Evolutionary conservation across 2,329 filamentous ascomycete genomes (phyloP), one percentile per base, ranked within the genome.

Genomic region (Claviceps arundinis): DNA sequence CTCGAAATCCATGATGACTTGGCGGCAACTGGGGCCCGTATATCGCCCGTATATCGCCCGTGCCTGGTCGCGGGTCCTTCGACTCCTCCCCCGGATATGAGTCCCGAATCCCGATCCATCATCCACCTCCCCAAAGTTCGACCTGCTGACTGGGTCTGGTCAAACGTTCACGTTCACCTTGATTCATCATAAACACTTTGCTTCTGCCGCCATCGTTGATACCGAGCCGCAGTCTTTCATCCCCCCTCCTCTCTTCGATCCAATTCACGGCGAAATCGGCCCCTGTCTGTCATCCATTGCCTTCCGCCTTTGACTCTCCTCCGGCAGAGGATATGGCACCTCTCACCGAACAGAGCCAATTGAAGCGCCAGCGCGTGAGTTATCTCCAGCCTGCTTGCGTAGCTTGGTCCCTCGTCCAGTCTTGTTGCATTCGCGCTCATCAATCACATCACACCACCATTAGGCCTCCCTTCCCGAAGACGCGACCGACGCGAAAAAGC

Each of bases 311-410:
- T n/a, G 9, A 22, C 14, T 16, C n/a, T 11, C 1, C 8, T 3
- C 4, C 52, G 24, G 4, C 61, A 54, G 58, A 58, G 57, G 62
- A 58, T 57, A 82, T 82, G 80, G 71, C 80, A 68, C 75, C 81
- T 68, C 71, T 74, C 61, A 67, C 69, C 58, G 85, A 93, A 70
- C 87, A 87, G 73, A 89, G 84, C 73, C 85, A 87, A 71, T 81
- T 93, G 72, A 95, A 95, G 75, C 83, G 89, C 65, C 80, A 74
- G 60, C 79, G 84, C 68, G 88, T 93, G 75, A 65, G 79, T 73
- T 8, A 13, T 51, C 49, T 34, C 54, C 56, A 66, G 55, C 59
- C 54, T 51, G 50, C 22, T 54, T 59, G 37, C 54, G 55, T 56
- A 40, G 46, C 52, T 17, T 45, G 57, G 52, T 58, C 54, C 22